These are phyloP conservation scores for Geoglossum cookeanum DNA, from an alignment of 2,329 filamentous ascomycete species.

Conservation along the genomic window DNA sequence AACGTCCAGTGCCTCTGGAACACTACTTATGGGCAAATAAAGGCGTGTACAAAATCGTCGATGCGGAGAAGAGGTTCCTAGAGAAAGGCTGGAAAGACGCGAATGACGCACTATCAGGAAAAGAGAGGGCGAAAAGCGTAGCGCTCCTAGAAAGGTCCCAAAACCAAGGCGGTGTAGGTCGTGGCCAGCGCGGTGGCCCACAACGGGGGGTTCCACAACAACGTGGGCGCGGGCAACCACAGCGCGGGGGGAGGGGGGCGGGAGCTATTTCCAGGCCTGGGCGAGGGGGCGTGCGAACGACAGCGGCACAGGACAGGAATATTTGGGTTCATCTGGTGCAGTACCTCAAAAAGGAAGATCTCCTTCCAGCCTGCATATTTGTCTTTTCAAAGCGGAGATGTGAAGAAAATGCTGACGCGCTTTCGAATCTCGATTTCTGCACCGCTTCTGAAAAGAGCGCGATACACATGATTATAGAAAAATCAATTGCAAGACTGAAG, in stretches of 20 bases:
- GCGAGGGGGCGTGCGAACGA: slow-evolving; percentile 67
- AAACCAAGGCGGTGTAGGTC: slow-evolving; percentile 27
- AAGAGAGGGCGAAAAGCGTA: slow-evolving; percentile 49
- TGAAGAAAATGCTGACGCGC: slow-evolving; percentile 87
- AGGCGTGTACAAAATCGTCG: slow-evolving; percentile 83
- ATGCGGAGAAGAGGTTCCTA: slow-evolving; percentile 76
- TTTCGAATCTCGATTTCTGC: slow-evolving; percentile 90
- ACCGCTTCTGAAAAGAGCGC: slow-evolving; percentile 87
- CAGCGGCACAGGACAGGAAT: slow-evolving; percentile 84
- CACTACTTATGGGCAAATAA: slow-evolving; percentile 95
- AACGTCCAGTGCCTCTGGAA: slow-evolving; percentile 83
- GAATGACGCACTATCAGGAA: slow-evolving; percentile 61
- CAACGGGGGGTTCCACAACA: slow-evolving; percentile 30
- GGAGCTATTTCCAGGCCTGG: slow-evolving; percentile 86
- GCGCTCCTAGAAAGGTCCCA: slow-evolving; percentile 10
- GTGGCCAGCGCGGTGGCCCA: slow-evolving; percentile 33
- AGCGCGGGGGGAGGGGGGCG: slow-evolving; percentile 38
- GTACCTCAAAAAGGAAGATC: slow-evolving; percentile 65
- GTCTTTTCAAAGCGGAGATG: slow-evolving; percentile 97
- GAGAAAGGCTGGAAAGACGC: slow-evolving; percentile 92
- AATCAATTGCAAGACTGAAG: slow-evolving; percentile 77
- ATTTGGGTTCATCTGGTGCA: slow-evolving; percentile 94
- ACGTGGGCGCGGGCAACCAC: slow-evolving; percentile 34
- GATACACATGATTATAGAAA: slow-evolving; percentile 94
- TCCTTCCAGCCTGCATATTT: slow-evolving; percentile 89